A percentile compares a stretch with the other conserved stretches of the same genome.
Evolutionary conservation across 1,139 yeast genomes (phyloP).

Genomic region (Hanseniaspora gamundiae): DNA sequence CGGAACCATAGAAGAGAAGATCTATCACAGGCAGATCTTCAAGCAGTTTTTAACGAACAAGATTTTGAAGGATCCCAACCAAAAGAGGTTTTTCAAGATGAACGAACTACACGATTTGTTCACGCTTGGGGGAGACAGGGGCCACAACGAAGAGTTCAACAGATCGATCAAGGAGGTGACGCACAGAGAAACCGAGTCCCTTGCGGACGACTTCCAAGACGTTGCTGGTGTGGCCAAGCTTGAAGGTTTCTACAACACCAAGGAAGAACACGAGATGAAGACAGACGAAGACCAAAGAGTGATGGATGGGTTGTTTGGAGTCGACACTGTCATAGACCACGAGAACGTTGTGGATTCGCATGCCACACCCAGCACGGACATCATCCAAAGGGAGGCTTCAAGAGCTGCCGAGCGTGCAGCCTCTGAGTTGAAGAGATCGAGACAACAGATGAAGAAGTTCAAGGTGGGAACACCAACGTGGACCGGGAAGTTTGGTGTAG

Average conservation of each 20-base stretch:
- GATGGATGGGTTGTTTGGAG: constrained; percentile 70
- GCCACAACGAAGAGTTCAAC: constrained; percentile 30
- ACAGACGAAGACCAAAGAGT: constrained; percentile 43
- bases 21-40: constrained; percentile 91
- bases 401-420: constrained; percentile 71
- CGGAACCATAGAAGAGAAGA: constrained; percentile 92
- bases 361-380: constrained; percentile 37
- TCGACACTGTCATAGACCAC: constrained; percentile 67
- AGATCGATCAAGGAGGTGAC: constrained; percentile 24
- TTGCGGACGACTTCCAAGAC: constrained; percentile 40
- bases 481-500: constrained; percentile 87
- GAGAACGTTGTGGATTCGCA: constrained; percentile 58
- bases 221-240: constrained; percentile 37
- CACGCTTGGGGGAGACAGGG: constrained; percentile 64
- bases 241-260: constrained; percentile 35
- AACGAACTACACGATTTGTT: constrained; percentile 86
- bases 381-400: constrained; percentile 67
- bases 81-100: constrained; percentile 81
- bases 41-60: constrained; percentile 90
- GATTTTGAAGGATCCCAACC: constrained; percentile 90
- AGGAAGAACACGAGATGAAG: constrained; percentile 36
- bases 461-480: constrained; percentile 85
- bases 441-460: constrained; percentile 49
- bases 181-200: constrained; percentile 17
- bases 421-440: constrained; percentile 53